Base-by-base conservation (phyloP, 129 eudicot genomes). In the Ambrosia trifida region DNA sequence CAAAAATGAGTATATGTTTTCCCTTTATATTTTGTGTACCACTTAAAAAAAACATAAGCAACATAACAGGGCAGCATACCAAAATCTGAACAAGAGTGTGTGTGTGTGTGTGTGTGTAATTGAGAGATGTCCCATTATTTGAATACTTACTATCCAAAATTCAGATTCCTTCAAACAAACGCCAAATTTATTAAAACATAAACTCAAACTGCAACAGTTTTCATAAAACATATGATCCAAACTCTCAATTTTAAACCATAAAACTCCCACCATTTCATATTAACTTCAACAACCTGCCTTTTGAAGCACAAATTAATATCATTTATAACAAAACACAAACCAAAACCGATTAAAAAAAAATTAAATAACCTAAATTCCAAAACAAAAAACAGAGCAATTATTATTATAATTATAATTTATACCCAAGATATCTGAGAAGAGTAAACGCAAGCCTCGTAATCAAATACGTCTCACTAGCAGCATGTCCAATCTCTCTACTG, bases 391-490 rank as follows among this genome's bases (percentile, higher is more conserved):
- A 12, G 12, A 45, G 41, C 16, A 64, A 64, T 24, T 24, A 24
- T 24, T 24, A 24, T 24, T 24, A 24, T 24, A 0, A 24, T 24
- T 24, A 24, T 24, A 24, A 24, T 24, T 45, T 52, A 64, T 94
- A 94, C 98, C 97, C 97, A 69, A 94, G 96, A 16, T 82, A 87
- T 11, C 85, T 35, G 17, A 93, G 91, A 49, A 93, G 91, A 71
- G 72, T 85, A 72, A 87, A 89, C 47, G 78, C 76, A 69, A 94
- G 96, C 13, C 83, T 72, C 49, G 98, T 89, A 54, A 94, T 70
- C 79, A 94, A 72, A 66, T 83, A 94, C 20, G 96, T 94, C 84
- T 89, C 96, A 13, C 93, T 84, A 20, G 98, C 96, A 52, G 97
- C 98, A 78, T 94, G 97, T 28, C 89, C 88, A 31, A 93, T 33